These are phyloP conservation scores for Leptomonas pyrrhocoris DNA, from an alignment of 208 protist species.

Conservation along the genomic window DNA sequence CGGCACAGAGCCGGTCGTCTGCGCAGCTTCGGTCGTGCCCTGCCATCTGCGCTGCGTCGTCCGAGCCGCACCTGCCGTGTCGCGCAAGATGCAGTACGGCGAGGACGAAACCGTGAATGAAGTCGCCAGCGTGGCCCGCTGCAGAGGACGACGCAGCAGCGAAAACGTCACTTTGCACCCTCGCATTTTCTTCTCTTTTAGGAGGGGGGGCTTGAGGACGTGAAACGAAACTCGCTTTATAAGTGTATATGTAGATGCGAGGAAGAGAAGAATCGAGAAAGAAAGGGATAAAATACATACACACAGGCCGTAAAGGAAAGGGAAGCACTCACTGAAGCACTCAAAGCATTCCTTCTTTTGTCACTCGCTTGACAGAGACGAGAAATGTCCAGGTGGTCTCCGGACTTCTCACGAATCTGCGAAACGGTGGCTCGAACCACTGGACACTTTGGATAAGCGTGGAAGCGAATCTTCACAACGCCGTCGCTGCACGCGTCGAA, in stretches of 20 bases:
- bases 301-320: not conserved
- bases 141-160: slow-evolving; percentile 7
- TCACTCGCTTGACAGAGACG: no score
- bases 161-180: slow-evolving; percentile 14
- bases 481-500: no score
- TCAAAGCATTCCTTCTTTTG: no score
- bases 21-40: not conserved
- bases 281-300: not conserved
- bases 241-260: not conserved
- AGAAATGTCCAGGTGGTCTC: no score
- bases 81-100: not conserved
- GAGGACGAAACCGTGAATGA: not conserved
- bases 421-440: no score
- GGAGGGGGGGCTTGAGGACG: not conserved
- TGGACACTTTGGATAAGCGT: no score
- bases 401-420: no score
- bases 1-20: not conserved
- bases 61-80: not conserved
- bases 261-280: not conserved
- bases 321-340: not conserved
- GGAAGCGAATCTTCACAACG: no score
- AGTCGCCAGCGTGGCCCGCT: not conserved
- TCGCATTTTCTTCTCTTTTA: slow-evolving; percentile 11
- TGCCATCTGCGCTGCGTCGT: slow-evolving; percentile 12
- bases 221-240: not conserved